Conservation (phyloP, 2,329 filamentous ascomycete genomes). For the Dothistroma pini region DNA sequence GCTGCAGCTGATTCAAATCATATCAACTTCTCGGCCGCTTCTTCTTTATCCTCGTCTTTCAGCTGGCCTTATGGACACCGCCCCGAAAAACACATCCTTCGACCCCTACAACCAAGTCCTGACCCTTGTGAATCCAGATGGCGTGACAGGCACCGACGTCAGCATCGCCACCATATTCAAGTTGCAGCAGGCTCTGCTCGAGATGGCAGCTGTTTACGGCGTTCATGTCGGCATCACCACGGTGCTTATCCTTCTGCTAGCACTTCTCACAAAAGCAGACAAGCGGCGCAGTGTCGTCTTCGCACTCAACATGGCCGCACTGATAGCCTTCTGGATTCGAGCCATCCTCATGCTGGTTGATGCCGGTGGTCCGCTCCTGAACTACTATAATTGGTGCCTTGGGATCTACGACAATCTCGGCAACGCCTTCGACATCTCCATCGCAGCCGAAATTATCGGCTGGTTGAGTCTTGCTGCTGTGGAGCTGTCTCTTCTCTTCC, state of each 20-base stretch:
- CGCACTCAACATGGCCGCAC: slow-evolving; percentile 59
- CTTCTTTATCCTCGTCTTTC: slow-evolving; percentile 6
- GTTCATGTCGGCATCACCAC: slow-evolving; percentile 66
- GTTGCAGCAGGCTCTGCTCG: slow-evolving; percentile 46
- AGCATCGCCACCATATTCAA: slow-evolving; percentile 44
- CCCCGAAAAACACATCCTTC: slow-evolving; percentile 35
- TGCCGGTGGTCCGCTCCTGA: slow-evolving; percentile 58
- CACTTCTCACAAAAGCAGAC: slow-evolving; percentile 62
- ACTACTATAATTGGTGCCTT: slow-evolving; percentile 43
- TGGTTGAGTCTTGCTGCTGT: slow-evolving; percentile 54
- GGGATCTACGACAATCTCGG: slow-evolving; percentile 26
- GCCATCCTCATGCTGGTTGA: slow-evolving; percentile 56
- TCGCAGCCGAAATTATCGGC: slow-evolving; percentile 49
- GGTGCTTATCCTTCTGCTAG: slow-evolving; percentile 61
- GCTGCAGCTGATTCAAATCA: slow-evolving; percentile 13
- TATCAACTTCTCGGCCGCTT: slow-evolving; percentile 13
- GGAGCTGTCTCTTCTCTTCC: slow-evolving; percentile 58
- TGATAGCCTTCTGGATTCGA: slow-evolving; percentile 60
- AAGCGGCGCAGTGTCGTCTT: slow-evolving; percentile 65
- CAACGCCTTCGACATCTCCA: slow-evolving; percentile 32
- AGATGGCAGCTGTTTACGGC: slow-evolving; percentile 60
- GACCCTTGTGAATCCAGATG: slow-evolving; percentile 41
- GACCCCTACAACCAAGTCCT: slow-evolving; percentile 53
- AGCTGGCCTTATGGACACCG: not conserved
- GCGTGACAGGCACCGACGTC: slow-evolving; percentile 44